These are phyloP conservation scores for Fusarium floridanum DNA, from an alignment of 2,329 filamentous ascomycete species.

Conservation along the genomic window DNA sequence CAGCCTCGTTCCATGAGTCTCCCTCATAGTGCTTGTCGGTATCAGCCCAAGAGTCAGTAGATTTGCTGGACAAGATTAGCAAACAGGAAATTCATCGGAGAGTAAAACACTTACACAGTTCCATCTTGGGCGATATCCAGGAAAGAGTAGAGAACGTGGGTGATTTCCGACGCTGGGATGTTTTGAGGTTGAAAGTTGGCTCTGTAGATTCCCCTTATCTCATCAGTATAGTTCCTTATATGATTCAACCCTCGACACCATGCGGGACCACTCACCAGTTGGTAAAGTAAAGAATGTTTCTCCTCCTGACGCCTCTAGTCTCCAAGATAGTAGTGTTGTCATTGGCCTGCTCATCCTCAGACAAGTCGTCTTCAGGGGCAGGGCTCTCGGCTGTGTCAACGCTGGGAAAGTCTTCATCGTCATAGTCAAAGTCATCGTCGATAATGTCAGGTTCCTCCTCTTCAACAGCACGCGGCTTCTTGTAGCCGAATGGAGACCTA, in stretches of 20 bases:
- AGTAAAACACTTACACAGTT: slow-evolving; percentile 56
- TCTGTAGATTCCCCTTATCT: slow-evolving; percentile 74
- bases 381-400: slow-evolving; percentile 13
- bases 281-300: slow-evolving; percentile 66
- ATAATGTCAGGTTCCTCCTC: slow-evolving; percentile 12
- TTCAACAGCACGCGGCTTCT: slow-evolving; percentile 11
- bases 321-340: slow-evolving; percentile 25
- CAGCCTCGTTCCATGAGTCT: slow-evolving; percentile 69
- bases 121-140: slow-evolving; percentile 61
- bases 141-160: slow-evolving; percentile 77
- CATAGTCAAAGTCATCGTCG: slow-evolving; percentile 21
- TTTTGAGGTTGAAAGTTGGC: slow-evolving; percentile 79
- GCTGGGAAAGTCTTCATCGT: slow-evolving; percentile 14
- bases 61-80: slow-evolving; percentile 35
- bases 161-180: slow-evolving; percentile 76
- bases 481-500: neutral
- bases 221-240: slow-evolving; percentile 21
- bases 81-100: fast-evolving
- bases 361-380: neutral
- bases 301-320: slow-evolving; percentile 27
- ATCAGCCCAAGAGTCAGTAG: slow-evolving; percentile 59
- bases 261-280: slow-evolving; percentile 60
- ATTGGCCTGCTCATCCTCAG: slow-evolving; percentile 20
- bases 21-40: slow-evolving; percentile 75
- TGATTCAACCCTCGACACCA: slow-evolving; percentile 12